Evolutionary conservation across 2,329 filamentous ascomycete species (phyloP).

Genomic region (Diaporthe longicolla): DNA sequence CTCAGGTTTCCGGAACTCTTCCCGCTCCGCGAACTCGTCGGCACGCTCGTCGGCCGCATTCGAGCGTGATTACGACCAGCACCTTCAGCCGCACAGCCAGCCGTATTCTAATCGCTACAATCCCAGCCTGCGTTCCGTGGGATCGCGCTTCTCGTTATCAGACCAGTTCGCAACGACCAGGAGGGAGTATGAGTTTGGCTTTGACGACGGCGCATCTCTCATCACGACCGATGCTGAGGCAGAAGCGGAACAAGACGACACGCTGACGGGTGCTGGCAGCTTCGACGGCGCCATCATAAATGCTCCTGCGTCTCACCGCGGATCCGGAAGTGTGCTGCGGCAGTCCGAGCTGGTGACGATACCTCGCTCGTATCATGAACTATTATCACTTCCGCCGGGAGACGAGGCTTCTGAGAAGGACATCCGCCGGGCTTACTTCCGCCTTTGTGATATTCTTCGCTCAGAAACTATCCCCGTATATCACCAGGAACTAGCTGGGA

Average conservation of each 20-base stretch:
- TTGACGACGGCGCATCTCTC: slow-evolving; percentile 62
- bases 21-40: slow-evolving; percentile 34
- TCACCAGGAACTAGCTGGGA: slow-evolving; percentile 55
- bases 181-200: slow-evolving; percentile 62
- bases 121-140: slow-evolving; percentile 51
- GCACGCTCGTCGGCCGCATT: slow-evolving; percentile 38
- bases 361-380: slow-evolving; percentile 54
- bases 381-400: slow-evolving; percentile 58
- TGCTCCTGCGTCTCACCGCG: slow-evolving; percentile 12
- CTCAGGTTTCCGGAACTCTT: slow-evolving; percentile 25
- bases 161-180: slow-evolving; percentile 64
- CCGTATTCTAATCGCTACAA: slow-evolving; percentile 23
- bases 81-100: background rate
- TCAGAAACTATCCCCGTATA: slow-evolving; percentile 58
- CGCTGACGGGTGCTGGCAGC: slow-evolving; percentile 44
- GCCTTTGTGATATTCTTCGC: slow-evolving; percentile 61
- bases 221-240: slow-evolving; percentile 48
- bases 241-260: slow-evolving; percentile 39
- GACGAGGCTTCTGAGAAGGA: slow-evolving; percentile 46
- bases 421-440: slow-evolving; percentile 60
- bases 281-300: slow-evolving; percentile 37
- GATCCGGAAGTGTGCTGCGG: background rate
- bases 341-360: background rate
- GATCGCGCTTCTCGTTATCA: slow-evolving; percentile 61
- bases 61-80: slow-evolving; percentile 24